A percentile compares a stretch with the other conserved stretches of the same genome.
Conservation (phyloP, 2,329 filamentous ascomycete species). For the Alternaria novae-zelandiae region DNA sequence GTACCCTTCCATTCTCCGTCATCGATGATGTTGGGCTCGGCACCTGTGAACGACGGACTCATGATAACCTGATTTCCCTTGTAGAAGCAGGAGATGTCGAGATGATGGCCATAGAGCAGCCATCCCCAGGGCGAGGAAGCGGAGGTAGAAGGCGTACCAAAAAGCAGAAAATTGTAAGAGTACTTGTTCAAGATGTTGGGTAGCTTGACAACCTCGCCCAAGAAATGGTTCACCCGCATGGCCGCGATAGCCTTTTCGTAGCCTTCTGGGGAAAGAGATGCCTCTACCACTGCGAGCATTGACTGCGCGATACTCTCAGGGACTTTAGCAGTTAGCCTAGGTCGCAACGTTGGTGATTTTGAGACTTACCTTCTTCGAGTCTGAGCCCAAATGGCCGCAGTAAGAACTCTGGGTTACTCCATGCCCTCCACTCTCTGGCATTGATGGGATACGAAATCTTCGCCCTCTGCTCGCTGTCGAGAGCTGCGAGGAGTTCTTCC, state of each 20-base stretch:
- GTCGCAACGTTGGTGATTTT: not conserved
- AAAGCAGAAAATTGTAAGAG: slow-evolving; percentile 78
- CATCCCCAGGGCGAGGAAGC: slow-evolving; percentile 69
- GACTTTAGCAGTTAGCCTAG: slow-evolving; percentile 27
- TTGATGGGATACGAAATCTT: slow-evolving; percentile 67
- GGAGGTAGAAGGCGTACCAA: slow-evolving; percentile 65
- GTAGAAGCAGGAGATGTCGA: slow-evolving; percentile 75
- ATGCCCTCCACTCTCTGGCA: slow-evolving; percentile 73
- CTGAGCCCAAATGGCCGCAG: slow-evolving; percentile 72
- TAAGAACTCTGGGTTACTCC: slow-evolving; percentile 76
- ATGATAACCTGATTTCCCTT: slow-evolving; percentile 70
- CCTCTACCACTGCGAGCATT: slow-evolving; percentile 63
- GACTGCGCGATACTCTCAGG: slow-evolving; percentile 42
- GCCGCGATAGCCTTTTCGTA: slow-evolving; percentile 72
- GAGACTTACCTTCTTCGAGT: slow-evolving; percentile 63
- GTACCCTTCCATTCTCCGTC: slow-evolving; percentile 67
- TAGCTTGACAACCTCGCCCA: slow-evolving; percentile 70
- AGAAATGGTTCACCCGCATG: slow-evolving; percentile 78
- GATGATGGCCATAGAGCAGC: slow-evolving; percentile 78
- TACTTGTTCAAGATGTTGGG: slow-evolving; percentile 72
- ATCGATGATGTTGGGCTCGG: slow-evolving; percentile 79
- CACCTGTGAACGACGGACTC: slow-evolving; percentile 78
- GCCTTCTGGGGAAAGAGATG: slow-evolving; percentile 70
- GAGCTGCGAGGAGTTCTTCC: slow-evolving; percentile 53
- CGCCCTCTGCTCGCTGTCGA: slow-evolving; percentile 58